Base-by-base conservation (phyloP, 345 rosid genomes). In the Luvunga scandens region DNA sequence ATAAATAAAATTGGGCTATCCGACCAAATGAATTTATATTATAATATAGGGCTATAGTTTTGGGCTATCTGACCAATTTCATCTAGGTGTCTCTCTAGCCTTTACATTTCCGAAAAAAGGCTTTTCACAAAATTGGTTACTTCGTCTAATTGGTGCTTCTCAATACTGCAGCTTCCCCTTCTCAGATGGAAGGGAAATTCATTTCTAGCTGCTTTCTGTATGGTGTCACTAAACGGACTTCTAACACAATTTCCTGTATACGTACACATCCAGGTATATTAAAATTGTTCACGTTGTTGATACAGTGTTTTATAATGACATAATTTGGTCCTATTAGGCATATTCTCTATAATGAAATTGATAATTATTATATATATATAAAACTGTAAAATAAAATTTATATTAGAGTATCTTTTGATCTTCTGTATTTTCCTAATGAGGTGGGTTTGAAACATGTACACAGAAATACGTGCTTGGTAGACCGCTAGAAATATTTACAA, bases 391-490 rank as follows among this genome's bases (percentile, higher is more conserved):
- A 53, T 53, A 16, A 53, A 53, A 53, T 53, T 53, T 16, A 53
- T 6, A 53, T 8, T 18, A 18, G 18, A 16, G 7, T 53, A 53
- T 18, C 6, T 53, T 53, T 6, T 16, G 3, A n/a, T 25, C 48
- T 42, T 25, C 14, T 18, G 19, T 21, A n/a, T 36, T 14, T n/a
- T 67, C 13, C 31, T 73, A 19, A 59, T 25, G 9, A 34, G 13
- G 27, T 33, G 42, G 50, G 3, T 7, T 34, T 53, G 57, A 53
- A 16, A 53, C 50, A 72, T 60, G 5, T 59, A 8, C 53, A 39
- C 83, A 86, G 88, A 81, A 77, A 74, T 83, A 76, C 67, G 86
- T 83, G 64, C 83, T 83, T 53, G 80, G 82, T 21, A 86, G 61
- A 77, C 83, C 83, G 42, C 25, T 75, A 24, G 62, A 45, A 12